Conservation (phyloP, 1,139 yeast genomes). For the Geotrichum siamense region DNA sequence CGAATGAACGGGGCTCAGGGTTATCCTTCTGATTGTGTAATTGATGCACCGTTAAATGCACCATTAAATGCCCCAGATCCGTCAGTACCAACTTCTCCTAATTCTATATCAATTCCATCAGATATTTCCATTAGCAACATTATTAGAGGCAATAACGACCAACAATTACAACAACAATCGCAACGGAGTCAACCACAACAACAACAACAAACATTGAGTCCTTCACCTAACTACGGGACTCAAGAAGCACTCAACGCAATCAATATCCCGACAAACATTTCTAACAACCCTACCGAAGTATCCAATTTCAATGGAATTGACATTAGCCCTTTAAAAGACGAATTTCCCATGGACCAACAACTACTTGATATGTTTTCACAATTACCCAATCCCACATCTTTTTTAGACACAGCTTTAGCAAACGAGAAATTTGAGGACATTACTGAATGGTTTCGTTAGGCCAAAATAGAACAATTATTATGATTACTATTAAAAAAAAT, state of each 20-base stretch:
- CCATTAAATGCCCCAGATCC: neutral
- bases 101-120: too few relatives aligned
- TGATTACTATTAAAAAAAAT: too few relatives aligned
- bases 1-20: neutral
- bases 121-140: too few relatives aligned
- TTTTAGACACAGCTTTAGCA: conserved; percentile 32
- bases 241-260: neutral
- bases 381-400: conserved; percentile 35
- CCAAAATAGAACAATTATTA: too few relatives aligned
- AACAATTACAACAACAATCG: too few relatives aligned
- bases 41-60: neutral
- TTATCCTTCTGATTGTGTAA: too few relatives aligned
- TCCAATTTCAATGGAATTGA: conserved; percentile 5
- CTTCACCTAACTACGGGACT: neutral
- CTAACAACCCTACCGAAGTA: neutral
- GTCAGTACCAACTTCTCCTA: neutral
- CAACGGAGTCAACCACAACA: too few relatives aligned
- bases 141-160: conserved; percentile 1
- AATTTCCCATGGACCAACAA: conserved; percentile 27
- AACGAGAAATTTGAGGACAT: conserved; percentile 26
- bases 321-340: conserved; percentile 2
- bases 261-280: neutral
- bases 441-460: conserved; percentile 13
- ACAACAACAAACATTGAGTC: neutral
- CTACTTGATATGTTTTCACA: conserved; percentile 33